These are phyloP conservation scores for Striga asiatica DNA, from an alignment of 257 asterid genomes.

Conservation along the genomic window DNA sequence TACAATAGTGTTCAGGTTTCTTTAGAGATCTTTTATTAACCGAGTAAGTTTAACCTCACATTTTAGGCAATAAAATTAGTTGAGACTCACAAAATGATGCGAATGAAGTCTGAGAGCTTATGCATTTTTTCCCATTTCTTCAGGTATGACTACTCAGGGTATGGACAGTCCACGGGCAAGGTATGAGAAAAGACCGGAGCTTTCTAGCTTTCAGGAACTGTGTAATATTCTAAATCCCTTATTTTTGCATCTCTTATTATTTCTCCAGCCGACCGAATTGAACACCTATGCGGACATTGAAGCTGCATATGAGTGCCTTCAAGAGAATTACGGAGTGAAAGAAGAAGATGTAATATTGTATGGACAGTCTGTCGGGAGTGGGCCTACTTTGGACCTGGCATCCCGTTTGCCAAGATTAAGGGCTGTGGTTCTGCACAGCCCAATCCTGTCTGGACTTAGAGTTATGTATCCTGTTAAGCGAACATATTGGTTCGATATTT, in stretches of 20 bases:
- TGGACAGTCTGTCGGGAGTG: slow-evolving; percentile 98
- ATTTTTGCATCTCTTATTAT: slow-evolving; percentile 13
- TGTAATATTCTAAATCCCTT: slow-evolving; percentile 12
- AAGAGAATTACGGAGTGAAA: slow-evolving; percentile 66
- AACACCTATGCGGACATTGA: slow-evolving; percentile 90
- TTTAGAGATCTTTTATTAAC: slow-evolving; percentile 3
- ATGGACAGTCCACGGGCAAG: slow-evolving; percentile 92
- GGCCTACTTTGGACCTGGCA: slow-evolving; percentile 87
- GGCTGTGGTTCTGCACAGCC: slow-evolving; percentile 97
- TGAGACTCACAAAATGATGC: not conserved
- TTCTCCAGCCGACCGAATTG: slow-evolving; percentile 74
- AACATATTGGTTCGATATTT: slow-evolving; percentile 94
- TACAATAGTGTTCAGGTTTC: not conserved
- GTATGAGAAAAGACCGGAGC: slow-evolving; percentile 33
- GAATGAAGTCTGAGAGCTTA: slow-evolving; percentile 13
- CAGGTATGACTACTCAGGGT: slow-evolving; percentile 95
- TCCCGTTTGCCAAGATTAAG: slow-evolving; percentile 70
- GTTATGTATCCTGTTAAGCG: slow-evolving; percentile 95
- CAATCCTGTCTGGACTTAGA: slow-evolving; percentile 84
- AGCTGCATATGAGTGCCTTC: slow-evolving; percentile 83
- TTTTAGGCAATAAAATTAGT: not conserved
- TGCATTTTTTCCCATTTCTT: slow-evolving; percentile 13
- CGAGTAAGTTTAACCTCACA: not conserved
- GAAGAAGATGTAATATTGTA: slow-evolving; percentile 82
- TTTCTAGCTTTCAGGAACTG: slow-evolving; percentile 11